Base-by-base conservation (phyloP, 345 rosid genomes). In the Sisymbrium altissimum region DNA sequence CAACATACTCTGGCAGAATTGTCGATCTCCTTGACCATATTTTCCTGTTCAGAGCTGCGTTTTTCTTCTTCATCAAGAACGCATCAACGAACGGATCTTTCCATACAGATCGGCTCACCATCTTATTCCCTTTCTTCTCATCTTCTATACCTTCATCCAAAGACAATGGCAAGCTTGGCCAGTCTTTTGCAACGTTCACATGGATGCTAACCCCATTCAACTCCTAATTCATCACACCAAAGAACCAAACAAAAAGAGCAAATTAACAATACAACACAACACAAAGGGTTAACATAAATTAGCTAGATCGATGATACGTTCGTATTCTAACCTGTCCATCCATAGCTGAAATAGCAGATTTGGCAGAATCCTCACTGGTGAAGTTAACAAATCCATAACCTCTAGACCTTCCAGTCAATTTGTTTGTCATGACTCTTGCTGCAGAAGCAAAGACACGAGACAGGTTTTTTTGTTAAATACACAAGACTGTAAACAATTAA, bases 331-430 rank as follows among this genome's bases (percentile, higher is more conserved):
- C 96, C 91, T 87, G 86, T 60, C 94, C 92, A 83, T 88, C 87
- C 94, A 88, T 90, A 48, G 85, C 79, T 6, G 88, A 86, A 60
- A 84, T 6, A 11, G 97, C 97, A 40, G 80, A 73, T 53, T 56
- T 84, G 21, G 97, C 97, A 70, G 84, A 69, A 4, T 88, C 90
- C 59, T 45, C 78, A 30, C 43, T 70, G 4, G 64, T 1, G 50
- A 81, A 90, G 56, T 52, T 81, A 40, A 88, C 89, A 81, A 87
- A 88, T 53, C 97, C 97, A 17, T 83, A 90, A 43, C 92, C 97
- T 55, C 88, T 80, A 38, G 94, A 90, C 66, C 80, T 86, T 29
- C 97, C 90, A 10, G 83, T 72, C 9, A 82, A 85, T 76, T 90
- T 87, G 77, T 90, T 89, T 5, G 63, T 69, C 75, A 88, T 74